A percentile compares a stretch with the other conserved stretches of the same genome.
Conservation (phyloP, 345 rosid genomes). For the Angophora floribunda region DNA sequence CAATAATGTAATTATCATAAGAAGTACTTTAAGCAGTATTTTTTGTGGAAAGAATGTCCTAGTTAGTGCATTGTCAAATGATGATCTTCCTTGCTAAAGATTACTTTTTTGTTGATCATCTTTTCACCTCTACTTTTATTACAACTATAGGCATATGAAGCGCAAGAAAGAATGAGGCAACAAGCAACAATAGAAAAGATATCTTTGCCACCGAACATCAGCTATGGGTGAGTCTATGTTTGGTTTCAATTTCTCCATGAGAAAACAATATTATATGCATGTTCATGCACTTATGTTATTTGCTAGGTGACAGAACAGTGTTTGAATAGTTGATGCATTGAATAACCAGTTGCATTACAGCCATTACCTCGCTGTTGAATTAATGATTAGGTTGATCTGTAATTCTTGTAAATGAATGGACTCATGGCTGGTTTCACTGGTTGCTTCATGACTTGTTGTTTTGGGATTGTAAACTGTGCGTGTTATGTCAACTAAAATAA, state of each 20-base stretch:
- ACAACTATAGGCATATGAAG: constrained; percentile 59
- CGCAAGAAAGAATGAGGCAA: constrained; percentile 67
- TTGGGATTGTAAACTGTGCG: not conserved
- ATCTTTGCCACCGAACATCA: constrained; percentile 50
- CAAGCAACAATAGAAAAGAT: constrained; percentile 49
- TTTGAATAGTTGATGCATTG: not conserved
- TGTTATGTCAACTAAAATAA: not conserved
- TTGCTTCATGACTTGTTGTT: not conserved
- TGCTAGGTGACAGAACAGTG: not conserved
- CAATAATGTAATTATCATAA: not conserved
- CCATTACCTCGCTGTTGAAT: not conserved
- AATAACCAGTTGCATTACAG: not conserved
- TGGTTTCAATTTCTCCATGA: not conserved
- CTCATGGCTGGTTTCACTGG: not conserved
- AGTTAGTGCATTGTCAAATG: not conserved
- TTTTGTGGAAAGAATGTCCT: not conserved
- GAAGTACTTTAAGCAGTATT: not conserved
- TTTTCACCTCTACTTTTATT: not conserved
- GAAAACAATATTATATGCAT: not conserved
- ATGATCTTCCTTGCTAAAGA: not conserved
- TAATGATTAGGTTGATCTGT: not conserved
- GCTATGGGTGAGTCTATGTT: constrained; percentile 45
- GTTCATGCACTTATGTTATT: not conserved
- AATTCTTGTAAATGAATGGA: not conserved
- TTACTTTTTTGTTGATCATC: not conserved